Evolutionary conservation across 768 basidiomycete genomes (phyloP).

Genomic region (Mycena amicta): DNA sequence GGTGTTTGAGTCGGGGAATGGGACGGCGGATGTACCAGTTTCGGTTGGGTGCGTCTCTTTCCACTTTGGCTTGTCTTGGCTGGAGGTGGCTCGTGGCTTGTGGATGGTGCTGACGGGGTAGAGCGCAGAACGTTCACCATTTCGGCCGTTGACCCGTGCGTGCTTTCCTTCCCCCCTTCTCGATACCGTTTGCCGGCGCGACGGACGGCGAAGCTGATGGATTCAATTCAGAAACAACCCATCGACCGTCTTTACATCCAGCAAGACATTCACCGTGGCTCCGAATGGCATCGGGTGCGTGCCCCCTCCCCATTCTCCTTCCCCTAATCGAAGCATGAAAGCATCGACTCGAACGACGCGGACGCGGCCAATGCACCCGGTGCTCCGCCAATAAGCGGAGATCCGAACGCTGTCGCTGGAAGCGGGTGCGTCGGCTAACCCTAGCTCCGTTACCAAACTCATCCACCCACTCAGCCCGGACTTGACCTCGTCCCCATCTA

Average conservation of each 20-base stretch:
- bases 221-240: background rate
- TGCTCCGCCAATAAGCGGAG: too few species aligned
- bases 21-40: background rate
- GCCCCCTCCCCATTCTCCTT: background rate
- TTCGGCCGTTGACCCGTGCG: background rate
- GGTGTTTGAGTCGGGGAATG: background rate
- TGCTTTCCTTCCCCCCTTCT: background rate
- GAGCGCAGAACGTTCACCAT: background rate
- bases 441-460: background rate
- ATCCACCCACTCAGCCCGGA: background rate
- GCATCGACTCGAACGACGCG: background rate
- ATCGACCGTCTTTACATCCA: background rate
- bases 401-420: too few species aligned
- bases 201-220: background rate
- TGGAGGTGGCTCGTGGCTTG: too few species aligned
- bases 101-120: too few species aligned
- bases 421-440: background rate
- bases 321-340: background rate
- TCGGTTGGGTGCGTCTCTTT: background rate
- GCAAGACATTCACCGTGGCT: background rate
- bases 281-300: background rate
- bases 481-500: background rate
- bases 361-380: background rate
- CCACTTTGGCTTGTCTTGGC: background rate
- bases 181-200: too few species aligned